Conservation (phyloP, 106 monocot genomes). For the Vanilla planifolia region DNA sequence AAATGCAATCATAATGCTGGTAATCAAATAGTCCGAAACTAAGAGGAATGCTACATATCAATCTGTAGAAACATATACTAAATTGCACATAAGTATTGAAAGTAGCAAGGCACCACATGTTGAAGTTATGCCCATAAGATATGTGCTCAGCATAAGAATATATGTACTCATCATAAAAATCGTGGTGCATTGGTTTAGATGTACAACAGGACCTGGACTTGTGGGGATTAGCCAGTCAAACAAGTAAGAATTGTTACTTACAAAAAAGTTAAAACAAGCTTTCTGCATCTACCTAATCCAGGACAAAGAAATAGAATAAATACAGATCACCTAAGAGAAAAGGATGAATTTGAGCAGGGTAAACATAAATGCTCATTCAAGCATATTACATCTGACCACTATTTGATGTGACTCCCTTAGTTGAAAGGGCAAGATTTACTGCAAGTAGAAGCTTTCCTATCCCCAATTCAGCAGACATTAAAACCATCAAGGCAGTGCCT, state of each 20-base stretch:
- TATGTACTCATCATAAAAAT: too few species aligned
- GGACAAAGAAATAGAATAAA: slow-evolving; percentile 3
- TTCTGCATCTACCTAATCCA: background rate
- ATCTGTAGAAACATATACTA: too few species aligned
- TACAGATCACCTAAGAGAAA: slow-evolving; percentile 3
- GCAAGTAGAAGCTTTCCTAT: too few species aligned
- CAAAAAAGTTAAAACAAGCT: background rate
- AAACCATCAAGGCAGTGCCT: background rate
- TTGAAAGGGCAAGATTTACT: background rate
- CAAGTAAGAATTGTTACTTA: background rate
- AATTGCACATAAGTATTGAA: too few species aligned
- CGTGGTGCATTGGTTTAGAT: background rate
- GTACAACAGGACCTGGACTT: background rate
- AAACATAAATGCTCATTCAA: background rate
- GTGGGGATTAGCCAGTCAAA: background rate
- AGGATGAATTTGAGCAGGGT: background rate
- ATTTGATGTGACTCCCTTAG: background rate
- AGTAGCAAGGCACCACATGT: too few species aligned
- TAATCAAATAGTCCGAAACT: too few species aligned
- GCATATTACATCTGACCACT: background rate
- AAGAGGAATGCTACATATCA: too few species aligned
- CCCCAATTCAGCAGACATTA: background rate
- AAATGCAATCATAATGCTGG: too few species aligned
- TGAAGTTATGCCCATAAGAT: too few species aligned
- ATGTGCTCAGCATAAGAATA: too few species aligned